Percentiles rank a stretch among this genome's conserved stretches.
These are phyloP conservation scores for Blastobotrys americana DNA, from an alignment of 805 yeast species.

Conservation along the genomic window DNA sequence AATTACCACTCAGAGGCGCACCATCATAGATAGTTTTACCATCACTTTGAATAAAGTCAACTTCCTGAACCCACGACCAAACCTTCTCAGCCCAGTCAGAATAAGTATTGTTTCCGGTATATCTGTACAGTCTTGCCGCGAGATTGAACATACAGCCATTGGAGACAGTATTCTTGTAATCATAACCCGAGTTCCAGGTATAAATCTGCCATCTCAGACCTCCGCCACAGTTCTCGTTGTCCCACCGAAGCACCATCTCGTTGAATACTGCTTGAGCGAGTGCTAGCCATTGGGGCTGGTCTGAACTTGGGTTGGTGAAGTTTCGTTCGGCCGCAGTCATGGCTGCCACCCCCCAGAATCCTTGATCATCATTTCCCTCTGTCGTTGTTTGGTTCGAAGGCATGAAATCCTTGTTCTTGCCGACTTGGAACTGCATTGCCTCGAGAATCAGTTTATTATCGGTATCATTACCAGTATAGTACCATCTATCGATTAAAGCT, in stretches of 20 bases:
- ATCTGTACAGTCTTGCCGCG: constrained; percentile 81
- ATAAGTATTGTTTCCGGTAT: constrained; percentile 66
- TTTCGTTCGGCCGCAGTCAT: constrained; percentile 90
- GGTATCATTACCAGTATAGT: constrained; percentile 60
- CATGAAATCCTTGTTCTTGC: constrained; percentile 67
- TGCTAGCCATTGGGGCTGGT: constrained; percentile 68
- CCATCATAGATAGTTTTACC: constrained; percentile 38
- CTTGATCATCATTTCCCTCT: constrained; percentile 98
- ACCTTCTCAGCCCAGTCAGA: constrained; percentile 65
- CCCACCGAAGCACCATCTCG: constrained; percentile 90
- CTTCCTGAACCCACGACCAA: constrained; percentile 72
- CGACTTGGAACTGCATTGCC: constrained; percentile 68
- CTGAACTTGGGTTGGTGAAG: constrained; percentile 60
- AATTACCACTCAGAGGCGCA: constrained; percentile 42
- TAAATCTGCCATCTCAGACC: constrained; percentile 97
- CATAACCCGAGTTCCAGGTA: constrained; percentile 89
- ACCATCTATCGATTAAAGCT: constrained; percentile 70
- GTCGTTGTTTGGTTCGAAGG: constrained; percentile 84
- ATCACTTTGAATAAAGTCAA: constrained; percentile 37
- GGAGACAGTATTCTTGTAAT: constrained; percentile 86
- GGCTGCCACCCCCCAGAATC: constrained; percentile 91
- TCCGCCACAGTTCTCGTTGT: constrained; percentile 62
- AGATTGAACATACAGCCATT: constrained; percentile 84
- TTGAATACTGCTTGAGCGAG: constrained; percentile 86
- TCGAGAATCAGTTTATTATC: constrained; percentile 50